Evolutionary conservation across 441 rosid genomes (phyloP).

Genomic region (Aquilaria agallochum): DNA sequence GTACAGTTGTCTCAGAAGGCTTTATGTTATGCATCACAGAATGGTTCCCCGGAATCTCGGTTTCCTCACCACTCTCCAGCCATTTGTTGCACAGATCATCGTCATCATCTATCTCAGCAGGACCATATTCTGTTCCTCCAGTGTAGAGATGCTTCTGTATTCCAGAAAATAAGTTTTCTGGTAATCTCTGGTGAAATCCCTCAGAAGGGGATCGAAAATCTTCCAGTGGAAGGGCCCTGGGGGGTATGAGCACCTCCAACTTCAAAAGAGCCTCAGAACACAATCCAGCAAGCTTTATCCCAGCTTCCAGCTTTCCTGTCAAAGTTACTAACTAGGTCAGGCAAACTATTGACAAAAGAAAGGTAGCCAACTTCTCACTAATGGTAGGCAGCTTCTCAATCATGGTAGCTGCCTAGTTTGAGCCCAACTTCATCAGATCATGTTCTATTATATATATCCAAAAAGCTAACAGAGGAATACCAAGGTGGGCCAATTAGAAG

Average conservation of each 20-base stretch:
- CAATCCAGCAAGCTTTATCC: conserved; percentile 48
- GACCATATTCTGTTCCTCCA: conserved; percentile 16
- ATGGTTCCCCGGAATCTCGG: conserved; percentile 18
- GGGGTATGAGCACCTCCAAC: conserved; percentile 85
- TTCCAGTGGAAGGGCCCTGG: conserved; percentile 60
- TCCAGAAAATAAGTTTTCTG: conserved; percentile 20
- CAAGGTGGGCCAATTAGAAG: no score
- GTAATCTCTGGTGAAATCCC: conserved; percentile 20
- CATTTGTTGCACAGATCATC: conserved; percentile 39
- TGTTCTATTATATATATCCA: no score
- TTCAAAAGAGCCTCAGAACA: conserved; percentile 71
- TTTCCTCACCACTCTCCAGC: conserved; percentile 29
- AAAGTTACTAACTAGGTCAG: not conserved
- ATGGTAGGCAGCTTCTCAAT: no score
- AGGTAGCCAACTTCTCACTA: no score
- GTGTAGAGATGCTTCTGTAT: conserved; percentile 22
- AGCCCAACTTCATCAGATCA: no score
- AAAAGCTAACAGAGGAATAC: no score
- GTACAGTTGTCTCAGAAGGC: not conserved
- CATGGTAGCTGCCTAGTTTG: no score
- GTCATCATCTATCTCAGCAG: conserved; percentile 27
- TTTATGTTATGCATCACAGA: conserved; percentile 12
- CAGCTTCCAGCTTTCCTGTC: conserved; percentile 63
- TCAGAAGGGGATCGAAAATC: conserved; percentile 33
- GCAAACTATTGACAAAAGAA: no score